phyloP scores from a whole-genome alignment of 1,139 yeast species.

The Diutina catenulata region DNA sequence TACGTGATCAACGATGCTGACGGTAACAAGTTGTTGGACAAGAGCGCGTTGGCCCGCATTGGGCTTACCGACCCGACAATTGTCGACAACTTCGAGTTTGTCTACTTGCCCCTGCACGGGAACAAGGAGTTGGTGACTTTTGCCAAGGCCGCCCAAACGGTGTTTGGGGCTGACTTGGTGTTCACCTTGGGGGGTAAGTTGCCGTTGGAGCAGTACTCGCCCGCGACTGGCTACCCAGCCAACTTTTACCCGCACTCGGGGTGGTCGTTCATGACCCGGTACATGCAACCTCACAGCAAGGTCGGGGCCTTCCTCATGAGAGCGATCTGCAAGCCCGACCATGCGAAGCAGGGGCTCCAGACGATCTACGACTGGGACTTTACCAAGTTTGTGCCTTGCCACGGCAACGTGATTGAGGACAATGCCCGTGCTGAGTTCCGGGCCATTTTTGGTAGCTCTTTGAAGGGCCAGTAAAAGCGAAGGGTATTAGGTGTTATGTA shows the following conservation, averaged over 20 bases:
- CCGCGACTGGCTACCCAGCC: slow-evolving; percentile 28
- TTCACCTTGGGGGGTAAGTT: slow-evolving; percentile 27
- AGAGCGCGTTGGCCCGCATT: slow-evolving; percentile 13
- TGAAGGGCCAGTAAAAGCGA: too few species aligned
- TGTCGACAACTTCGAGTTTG: slow-evolving; percentile 36
- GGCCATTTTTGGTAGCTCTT: slow-evolving; percentile 10
- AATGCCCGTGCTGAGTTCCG: slow-evolving; percentile 26
- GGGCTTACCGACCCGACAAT: slow-evolving; percentile 19
- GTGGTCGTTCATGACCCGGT: slow-evolving; percentile 22
- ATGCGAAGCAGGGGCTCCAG: slow-evolving; percentile 16
- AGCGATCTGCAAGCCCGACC: slow-evolving; percentile 13
- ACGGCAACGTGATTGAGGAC: slow-evolving; percentile 41
- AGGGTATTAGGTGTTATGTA: too few species aligned
- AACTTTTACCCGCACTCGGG: slow-evolving; percentile 30
- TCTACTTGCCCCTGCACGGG: slow-evolving; percentile 39
- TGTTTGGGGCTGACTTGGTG: slow-evolving; percentile 46
- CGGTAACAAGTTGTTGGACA: slow-evolving; percentile 17
- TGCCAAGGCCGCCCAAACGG: slow-evolving; percentile 31
- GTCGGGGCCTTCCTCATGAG: slow-evolving; percentile 23
- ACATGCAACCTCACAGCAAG: slow-evolving; percentile 25
- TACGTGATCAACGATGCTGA: slow-evolving; percentile 8
- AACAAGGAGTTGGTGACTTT: slow-evolving; percentile 46
- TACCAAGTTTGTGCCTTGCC: slow-evolving; percentile 41
- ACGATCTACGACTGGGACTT: slow-evolving; percentile 34
- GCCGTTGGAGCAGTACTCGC: slow-evolving; percentile 22